phyloP scores from a whole-genome alignment of 768 basidiomycete species.

The Austroboletus eburneus region DNA sequence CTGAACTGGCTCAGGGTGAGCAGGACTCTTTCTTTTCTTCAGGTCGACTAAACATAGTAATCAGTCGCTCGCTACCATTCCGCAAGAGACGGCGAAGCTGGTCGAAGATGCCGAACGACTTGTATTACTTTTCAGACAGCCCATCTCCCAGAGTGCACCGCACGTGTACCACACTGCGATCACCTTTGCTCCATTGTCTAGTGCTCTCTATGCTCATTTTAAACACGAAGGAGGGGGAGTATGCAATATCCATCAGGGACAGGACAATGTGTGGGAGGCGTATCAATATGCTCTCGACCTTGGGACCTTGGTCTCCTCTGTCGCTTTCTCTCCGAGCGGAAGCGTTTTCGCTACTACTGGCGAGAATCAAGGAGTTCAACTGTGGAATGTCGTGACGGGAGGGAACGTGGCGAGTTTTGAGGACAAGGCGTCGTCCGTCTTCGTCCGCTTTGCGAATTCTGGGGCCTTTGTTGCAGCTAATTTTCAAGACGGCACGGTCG shows the following conservation, averaged over 20 bases:
- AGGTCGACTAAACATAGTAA: background rate
- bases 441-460: conserved; percentile 9
- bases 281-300: conserved; percentile 7
- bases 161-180: conserved; percentile 14
- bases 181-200: conserved; percentile 6
- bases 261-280: conserved; percentile 4
- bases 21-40: background rate
- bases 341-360: conserved; percentile 7
- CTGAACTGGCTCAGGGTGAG: conserved; percentile 13
- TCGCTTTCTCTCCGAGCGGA: conserved; percentile 14
- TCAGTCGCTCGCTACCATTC: background rate
- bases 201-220: conserved; percentile 7
- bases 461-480: conserved; percentile 12
- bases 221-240: conserved; percentile 9
- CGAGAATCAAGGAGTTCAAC: conserved; percentile 8
- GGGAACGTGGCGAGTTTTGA: conserved; percentile 12
- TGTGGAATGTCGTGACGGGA: conserved; percentile 15
- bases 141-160: conserved; percentile 10
- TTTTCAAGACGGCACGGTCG: conserved; percentile 4
- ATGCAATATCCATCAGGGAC: background rate
- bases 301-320: conserved; percentile 1
- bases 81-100: conserved; percentile 1
- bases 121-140: conserved; percentile 9
- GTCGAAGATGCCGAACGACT: conserved; percentile 12
- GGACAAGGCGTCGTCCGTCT: conserved; percentile 1